Base-by-base conservation (phyloP, 2,329 filamentous ascomycete species). In the Fonsecaea monophora region DNA sequence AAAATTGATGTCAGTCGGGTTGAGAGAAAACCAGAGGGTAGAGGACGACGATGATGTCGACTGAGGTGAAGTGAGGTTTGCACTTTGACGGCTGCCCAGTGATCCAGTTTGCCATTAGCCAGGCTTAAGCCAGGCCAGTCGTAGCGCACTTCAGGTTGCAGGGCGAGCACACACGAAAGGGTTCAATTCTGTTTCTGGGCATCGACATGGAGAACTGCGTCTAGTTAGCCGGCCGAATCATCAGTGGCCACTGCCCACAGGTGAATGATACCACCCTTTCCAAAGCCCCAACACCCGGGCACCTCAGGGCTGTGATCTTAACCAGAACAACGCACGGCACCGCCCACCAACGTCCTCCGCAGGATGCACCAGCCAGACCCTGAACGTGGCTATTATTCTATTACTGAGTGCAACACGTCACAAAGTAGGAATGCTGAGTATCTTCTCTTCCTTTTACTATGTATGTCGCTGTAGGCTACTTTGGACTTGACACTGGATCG, bases 61-160 rank as follows among this genome's bases (percentile, higher is more conserved):
- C 50, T 30, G 64, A 62, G 53, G 58, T 59, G 64, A 60, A 56
- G 63, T 45, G 63, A 60, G 59, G 62, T 65, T 65, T 61, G 59
- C 59, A 61, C 59, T 53, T 34, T 37, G 34, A 34, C 53, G 30
- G 34, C 30, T 35, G 30, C 30, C 53, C 53, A 55, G 53, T 30
- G 45, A 25, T 50, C 53, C 53, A 55, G 53, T 61, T 18, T 54
- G 59, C 59, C 59, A 40, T 61, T 61, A 61, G 30, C 30, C 30
- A 32, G 30, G 30, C 30, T 32, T 32, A 25, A 25, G 25, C 59
- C 48, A 54, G 25, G 34, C 59, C 53, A 21, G 60, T 63, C 50
- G 50, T 63, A 63, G 60, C 38, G 56, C 50, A 60, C 42, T 42
- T 64, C 45, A 42, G 12, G 25, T 34, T 64, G 40, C 55, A 58